Percentiles rank a stretch among this genome's conserved stretches.
These are phyloP conservation scores for Apophysomyces elegans DNA, from an alignment of 371 early-diverging fungal genomes.

Conservation along the genomic window DNA sequence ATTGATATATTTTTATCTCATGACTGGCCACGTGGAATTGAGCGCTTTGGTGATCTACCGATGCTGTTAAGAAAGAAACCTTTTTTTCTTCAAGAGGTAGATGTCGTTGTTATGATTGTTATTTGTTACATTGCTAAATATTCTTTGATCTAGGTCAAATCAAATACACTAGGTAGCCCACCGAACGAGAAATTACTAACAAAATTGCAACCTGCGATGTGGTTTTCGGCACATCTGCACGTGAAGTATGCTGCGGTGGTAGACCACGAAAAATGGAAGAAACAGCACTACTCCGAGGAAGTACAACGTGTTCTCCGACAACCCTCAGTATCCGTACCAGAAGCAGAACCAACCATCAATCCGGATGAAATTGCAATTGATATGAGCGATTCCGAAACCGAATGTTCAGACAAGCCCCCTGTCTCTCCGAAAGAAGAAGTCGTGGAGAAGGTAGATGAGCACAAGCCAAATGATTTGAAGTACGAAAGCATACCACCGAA, in stretches of 20 bases:
- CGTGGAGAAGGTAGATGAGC: neutral
- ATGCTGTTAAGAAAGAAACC: conserved; percentile 69
- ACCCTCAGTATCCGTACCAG: neutral
- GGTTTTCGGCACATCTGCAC: conserved; percentile 96
- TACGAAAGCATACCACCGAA: conserved; percentile 14
- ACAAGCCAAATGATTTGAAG: neutral
- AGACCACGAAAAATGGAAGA: conserved; percentile 47
- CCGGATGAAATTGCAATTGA: conserved; percentile 69
- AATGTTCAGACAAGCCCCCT: neutral
- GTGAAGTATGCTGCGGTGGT: conserved; percentile 85
- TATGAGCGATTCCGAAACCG: neutral
- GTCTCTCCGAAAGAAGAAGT: neutral
- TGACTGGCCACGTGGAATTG: conserved; percentile 95
- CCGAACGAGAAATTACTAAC: conserved; percentile 70
- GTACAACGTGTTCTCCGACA: conserved; percentile 3
- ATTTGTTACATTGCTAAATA: neutral
- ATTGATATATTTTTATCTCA: conserved; percentile 93
- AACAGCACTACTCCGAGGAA: conserved; percentile 14
- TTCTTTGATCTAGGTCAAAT: conserved; percentile 50
- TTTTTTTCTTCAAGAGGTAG: conserved; percentile 76
- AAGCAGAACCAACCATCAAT: conserved; percentile 32
- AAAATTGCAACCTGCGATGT: conserved; percentile 78
- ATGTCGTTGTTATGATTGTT: neutral
- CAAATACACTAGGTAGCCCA: conserved; percentile 77
- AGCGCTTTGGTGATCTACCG: conserved; percentile 74